These are phyloP conservation scores for Torulaspora delbrueckii DNA, from an alignment of 805 yeast species.

Conservation along the genomic window DNA sequence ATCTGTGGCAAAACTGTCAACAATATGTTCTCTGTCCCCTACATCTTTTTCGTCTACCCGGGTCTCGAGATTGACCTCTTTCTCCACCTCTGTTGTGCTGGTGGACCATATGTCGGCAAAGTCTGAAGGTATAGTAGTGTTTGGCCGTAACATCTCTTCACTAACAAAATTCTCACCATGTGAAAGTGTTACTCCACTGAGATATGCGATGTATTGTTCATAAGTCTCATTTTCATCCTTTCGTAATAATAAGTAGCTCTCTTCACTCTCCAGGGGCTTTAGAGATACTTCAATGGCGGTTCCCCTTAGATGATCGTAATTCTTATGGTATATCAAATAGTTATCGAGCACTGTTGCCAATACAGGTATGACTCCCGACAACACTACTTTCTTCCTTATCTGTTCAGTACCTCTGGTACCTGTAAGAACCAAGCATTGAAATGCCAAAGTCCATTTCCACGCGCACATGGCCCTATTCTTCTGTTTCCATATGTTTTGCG, in stretches of 20 bases:
- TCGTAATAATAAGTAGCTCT: conserved; percentile 16
- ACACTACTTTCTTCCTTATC: conserved; percentile 78
- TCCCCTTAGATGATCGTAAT: conserved; percentile 32
- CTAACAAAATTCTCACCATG: conserved; percentile 11
- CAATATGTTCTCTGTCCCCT: neutral
- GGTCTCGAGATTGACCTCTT: neutral
- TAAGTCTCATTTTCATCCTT: conserved; percentile 19
- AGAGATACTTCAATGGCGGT: conserved; percentile 16
- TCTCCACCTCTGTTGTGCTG: conserved; percentile 2
- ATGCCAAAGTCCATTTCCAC: conserved; percentile 95
- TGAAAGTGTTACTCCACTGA: conserved; percentile 19
- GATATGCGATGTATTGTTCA: conserved; percentile 17
- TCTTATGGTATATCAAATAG: conserved; percentile 46
- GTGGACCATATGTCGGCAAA: conserved; percentile 25
- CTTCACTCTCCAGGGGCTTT: conserved; percentile 15
- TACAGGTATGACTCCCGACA: conserved; percentile 87
- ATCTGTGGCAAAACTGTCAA: conserved; percentile 15
- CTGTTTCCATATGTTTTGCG: conserved; percentile 31
- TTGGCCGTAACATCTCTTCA: conserved; percentile 15
- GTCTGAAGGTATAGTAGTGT: conserved; percentile 21
- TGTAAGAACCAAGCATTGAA: conserved; percentile 85
- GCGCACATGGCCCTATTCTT: conserved; percentile 55
- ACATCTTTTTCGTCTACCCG: neutral
- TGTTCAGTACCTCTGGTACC: conserved; percentile 91
- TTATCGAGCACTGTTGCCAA: conserved; percentile 90